A percentile compares a stretch with the other conserved stretches of the same genome.
These are phyloP conservation scores for Vitis amurensis DNA, from an alignment of 164 flowering plant species.

Conservation along the genomic window DNA sequence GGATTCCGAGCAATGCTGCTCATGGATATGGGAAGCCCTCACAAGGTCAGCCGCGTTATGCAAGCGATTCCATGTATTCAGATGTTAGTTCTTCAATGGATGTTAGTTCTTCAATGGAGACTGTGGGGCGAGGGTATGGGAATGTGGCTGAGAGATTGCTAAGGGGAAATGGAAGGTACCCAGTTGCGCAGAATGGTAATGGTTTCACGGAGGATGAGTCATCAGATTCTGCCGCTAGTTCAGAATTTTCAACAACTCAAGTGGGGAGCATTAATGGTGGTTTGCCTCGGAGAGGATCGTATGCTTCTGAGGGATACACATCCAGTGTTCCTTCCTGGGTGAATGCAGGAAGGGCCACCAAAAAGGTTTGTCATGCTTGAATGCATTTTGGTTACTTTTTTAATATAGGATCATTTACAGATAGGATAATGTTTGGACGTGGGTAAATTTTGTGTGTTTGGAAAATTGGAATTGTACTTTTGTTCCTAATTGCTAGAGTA, in stretches of 20 bases:
- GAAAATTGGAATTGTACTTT: no score
- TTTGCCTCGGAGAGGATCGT: conserved; percentile 23
- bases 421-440: no score
- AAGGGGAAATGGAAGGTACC: conserved; percentile 35
- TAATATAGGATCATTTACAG: no score
- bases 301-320: conserved; percentile 50
- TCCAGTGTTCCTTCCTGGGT: conserved; percentile 50
- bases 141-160: conserved; percentile 21
- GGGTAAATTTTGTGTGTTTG: no score
- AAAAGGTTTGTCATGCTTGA: conserved; percentile 35
- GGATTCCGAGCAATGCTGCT: conserved; percentile 17
- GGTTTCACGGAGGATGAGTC: conserved; percentile 65
- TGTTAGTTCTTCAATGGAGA: conserved; percentile 51
- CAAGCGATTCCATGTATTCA: conserved; percentile 35
- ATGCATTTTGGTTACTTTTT: neutral
- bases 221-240: conserved; percentile 73
- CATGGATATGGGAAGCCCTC: conserved; percentile 12
- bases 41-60: conserved; percentile 21
- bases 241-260: conserved; percentile 56
- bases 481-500: no score
- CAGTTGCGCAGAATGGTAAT: conserved; percentile 30
- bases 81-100: conserved; percentile 56
- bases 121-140: conserved; percentile 22
- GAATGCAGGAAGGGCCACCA: conserved; percentile 27
- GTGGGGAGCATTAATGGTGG: conserved; percentile 41